Percentiles rank a stretch among this genome's conserved stretches.
Evolutionary conservation across 495 filamentous ascomycete genomes (phyloP).

Genomic region (Daldinia caldariorum): DNA sequence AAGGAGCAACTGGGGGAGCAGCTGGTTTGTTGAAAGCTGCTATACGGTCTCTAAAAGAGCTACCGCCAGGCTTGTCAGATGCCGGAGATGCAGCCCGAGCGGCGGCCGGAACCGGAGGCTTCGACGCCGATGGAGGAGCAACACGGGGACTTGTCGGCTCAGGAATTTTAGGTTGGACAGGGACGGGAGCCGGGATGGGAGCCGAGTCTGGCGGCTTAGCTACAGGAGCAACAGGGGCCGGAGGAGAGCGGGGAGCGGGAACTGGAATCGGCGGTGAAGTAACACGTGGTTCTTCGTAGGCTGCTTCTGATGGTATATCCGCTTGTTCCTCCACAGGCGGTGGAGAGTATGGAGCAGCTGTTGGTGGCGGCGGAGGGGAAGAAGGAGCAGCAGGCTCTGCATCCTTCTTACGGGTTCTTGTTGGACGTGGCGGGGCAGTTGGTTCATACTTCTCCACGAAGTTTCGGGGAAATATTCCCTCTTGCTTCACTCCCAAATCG

Average conservation of each 20-base stretch:
- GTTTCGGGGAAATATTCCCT: constrained; percentile 95
- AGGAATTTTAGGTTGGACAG: constrained; percentile 50
- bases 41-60: constrained; percentile 92
- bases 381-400: constrained; percentile 55
- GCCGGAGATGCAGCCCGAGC: constrained; percentile 69
- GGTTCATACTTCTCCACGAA: constrained; percentile 97
- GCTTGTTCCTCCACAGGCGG: constrained; percentile 54
- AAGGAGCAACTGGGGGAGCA: constrained; percentile 84
- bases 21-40: constrained; percentile 95
- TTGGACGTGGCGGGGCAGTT: constrained; percentile 85
- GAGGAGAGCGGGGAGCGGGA: constrained; percentile 39
- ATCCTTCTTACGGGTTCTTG: constrained; percentile 81
- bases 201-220: constrained; percentile 52
- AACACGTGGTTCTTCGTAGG: constrained; percentile 42
- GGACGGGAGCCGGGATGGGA: constrained; percentile 56
- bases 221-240: constrained; percentile 48
- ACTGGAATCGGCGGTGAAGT: constrained; percentile 42
- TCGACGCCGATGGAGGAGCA: constrained; percentile 55
- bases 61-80: constrained; percentile 77
- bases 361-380: constrained; percentile 76
- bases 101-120: constrained; percentile 56
- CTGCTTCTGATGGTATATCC: constrained; percentile 45
- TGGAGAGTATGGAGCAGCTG: constrained; percentile 57
- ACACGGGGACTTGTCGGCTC: constrained; percentile 33
- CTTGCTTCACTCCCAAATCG: constrained; percentile 72